Evolutionary conservation across 75 land plant species (phyloP).

Genomic region (Pseudotsuga menziesii): DNA sequence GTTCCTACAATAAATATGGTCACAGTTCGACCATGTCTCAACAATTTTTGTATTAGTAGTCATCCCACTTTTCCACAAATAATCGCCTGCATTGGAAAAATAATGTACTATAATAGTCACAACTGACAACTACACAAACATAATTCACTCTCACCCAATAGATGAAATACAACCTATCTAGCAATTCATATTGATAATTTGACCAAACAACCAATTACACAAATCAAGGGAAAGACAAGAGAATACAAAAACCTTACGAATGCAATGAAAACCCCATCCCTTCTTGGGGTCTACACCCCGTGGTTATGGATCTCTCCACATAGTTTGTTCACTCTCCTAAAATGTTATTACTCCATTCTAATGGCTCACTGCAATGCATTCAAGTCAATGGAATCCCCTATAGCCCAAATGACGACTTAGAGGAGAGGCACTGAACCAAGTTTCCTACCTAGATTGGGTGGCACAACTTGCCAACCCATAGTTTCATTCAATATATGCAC

Average conservation of each 20-base stretch:
- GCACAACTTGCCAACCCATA: too few relatives aligned
- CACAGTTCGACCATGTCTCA: slow-evolving; percentile 72
- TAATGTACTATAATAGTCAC: neutral
- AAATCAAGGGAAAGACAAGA: neutral
- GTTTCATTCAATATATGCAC: too few relatives aligned
- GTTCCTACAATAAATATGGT: slow-evolving; percentile 90
- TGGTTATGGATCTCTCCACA: slow-evolving; percentile 23
- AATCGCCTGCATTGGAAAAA: slow-evolving; percentile 56
- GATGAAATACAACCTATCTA: neutral
- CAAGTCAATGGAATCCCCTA: too few relatives aligned
- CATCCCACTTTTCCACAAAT: slow-evolving; percentile 85
- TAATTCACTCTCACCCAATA: neutral
- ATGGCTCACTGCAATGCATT: too few relatives aligned
- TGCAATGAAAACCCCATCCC: slow-evolving; percentile 67
- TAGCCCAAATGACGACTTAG: too few relatives aligned
- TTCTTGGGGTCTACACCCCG: slow-evolving; percentile 59
- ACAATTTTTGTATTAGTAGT: slow-evolving; percentile 75
- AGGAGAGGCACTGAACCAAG: too few relatives aligned
- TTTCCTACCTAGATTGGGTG: too few relatives aligned
- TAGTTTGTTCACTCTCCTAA: slow-evolving; percentile 18
- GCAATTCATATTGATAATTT: neutral
- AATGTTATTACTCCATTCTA: too few relatives aligned
- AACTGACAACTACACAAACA: neutral
- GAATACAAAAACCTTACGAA: slow-evolving; percentile 48
- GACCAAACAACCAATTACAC: neutral